phyloP scores from a whole-genome alignment of 139 green algal species.

The Coccomyxa sp. region DNA sequence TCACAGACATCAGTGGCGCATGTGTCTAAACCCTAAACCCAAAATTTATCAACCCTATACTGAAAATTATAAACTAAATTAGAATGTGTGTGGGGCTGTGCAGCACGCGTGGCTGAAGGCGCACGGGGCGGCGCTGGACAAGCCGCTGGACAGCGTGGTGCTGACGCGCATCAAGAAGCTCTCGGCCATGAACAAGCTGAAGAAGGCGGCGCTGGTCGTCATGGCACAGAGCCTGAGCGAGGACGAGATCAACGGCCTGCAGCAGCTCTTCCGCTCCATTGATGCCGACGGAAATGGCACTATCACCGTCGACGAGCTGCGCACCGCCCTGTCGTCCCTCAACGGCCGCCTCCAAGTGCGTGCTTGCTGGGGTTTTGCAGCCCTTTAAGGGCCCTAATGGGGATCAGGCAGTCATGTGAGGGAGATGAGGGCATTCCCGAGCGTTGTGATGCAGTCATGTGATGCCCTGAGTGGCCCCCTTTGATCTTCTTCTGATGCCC shows the following conservation, averaged over 20 bases:
- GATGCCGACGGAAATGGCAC: slow-evolving; percentile 69
- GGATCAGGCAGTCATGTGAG: background rate
- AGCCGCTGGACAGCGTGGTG: slow-evolving; percentile 34
- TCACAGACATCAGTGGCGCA: too few relatives aligned
- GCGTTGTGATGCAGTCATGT: slow-evolving; percentile 5
- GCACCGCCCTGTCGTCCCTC: slow-evolving; percentile 2
- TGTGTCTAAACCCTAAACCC: too few relatives aligned
- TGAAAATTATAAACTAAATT: too few relatives aligned
- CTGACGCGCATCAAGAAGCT: slow-evolving; percentile 56
- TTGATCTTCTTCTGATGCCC: too few relatives aligned
- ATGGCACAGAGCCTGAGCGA: slow-evolving; percentile 48
- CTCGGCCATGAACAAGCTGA: slow-evolving; percentile 74
- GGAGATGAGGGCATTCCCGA: background rate
- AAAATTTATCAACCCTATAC: too few relatives aligned
- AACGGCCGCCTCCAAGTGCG: slow-evolving; percentile 13
- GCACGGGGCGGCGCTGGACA: slow-evolving; percentile 30
- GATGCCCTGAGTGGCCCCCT: background rate
- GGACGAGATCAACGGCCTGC: slow-evolving; percentile 62
- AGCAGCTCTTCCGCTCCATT: slow-evolving; percentile 75
- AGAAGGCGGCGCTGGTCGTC: slow-evolving; percentile 77
- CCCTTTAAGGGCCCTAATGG: background rate
- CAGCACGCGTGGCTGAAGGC: slow-evolving; percentile 38
- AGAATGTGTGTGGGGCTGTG: background rate
- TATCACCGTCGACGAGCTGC: slow-evolving; percentile 76
- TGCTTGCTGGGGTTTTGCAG: too few relatives aligned